phyloP scores from a whole-genome alignment of 257 asterid species.

The Petunia secreta region DNA sequence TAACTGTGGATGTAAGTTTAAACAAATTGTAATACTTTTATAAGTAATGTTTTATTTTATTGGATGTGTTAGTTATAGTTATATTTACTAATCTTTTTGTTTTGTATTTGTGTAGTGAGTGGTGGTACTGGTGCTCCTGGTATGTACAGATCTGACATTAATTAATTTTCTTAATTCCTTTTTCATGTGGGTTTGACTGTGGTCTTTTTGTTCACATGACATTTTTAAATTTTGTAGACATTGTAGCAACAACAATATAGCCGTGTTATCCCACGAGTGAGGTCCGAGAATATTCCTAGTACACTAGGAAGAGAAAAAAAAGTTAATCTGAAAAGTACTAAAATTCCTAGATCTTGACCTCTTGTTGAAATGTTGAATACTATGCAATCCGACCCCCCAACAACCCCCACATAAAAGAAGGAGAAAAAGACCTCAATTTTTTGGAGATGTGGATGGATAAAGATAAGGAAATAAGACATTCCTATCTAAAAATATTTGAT shows the following conservation, averaged over 20 bases:
- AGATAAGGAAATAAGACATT: neutral
- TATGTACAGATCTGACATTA: constrained; percentile 37
- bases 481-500: no score
- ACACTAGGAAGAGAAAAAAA: neutral
- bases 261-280: no score
- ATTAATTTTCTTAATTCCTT: neutral
- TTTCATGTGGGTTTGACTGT: neutral
- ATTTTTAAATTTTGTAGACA: neutral
- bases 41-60: neutral
- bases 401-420: no score
- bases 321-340: neutral
- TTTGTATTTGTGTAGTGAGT: constrained; percentile 50
- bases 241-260: no score
- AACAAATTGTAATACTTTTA: no score
- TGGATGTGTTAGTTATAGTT: neutral
- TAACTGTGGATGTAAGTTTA: constrained; percentile 70
- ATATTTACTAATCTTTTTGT: neutral
- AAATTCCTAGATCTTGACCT: constrained; percentile 3
- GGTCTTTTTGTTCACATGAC: neutral
- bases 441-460: no score
- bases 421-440: no score
- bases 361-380: neutral
- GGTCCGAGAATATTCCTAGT: neutral
- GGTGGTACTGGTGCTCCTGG: constrained; percentile 62
- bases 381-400: neutral